Evolutionary conservation across 106 monocot genomes (phyloP), one percentile per base, ranked within the genome.

Genomic region (Dendrobium chrysotoxum): DNA sequence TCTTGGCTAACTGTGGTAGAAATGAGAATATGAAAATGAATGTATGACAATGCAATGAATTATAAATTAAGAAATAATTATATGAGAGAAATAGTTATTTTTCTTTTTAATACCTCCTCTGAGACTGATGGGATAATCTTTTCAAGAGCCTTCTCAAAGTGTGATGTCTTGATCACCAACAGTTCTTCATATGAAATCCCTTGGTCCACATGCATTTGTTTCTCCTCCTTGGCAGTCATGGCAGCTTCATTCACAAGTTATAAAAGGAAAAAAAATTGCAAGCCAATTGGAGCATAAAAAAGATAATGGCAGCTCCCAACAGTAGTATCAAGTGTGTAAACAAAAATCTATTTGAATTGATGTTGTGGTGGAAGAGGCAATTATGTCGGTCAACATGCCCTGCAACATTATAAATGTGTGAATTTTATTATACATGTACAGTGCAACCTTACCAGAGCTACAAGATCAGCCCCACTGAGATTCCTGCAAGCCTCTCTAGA

Each of bases 381-480:
- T 67, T 5, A 67, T 8, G 26, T 26, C 26, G 9, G 28, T 17
- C 28, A 35, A 70, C 11, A 70, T 70, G 28, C 31, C 28, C 35
- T 35, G 16, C 35, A 35, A 28, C 35, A 13, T 70, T 12, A 35
- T 4, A 70, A 8, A 61, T 35, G 31, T 70, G 15, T 15, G 35
- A 70, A 35, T 70, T 70, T 28, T 16, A 31, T 70, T 15, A 28
- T 70, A 31, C 25, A 25, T 70, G n/a, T 35, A 35, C 31, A 25
- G 30, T 16, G 35, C 13, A 54, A 53, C 26, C 41, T 75, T 85
- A 93, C 93, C 87, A 93, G 38, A 25, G 86, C 85, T 79, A 81
- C 72, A 65, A 93, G 85, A 80, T 93, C 93, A 75, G 90, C 93
- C 30, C 93, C 88, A 45, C 81, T 85, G 45, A 93, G 83, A 84